phyloP scores from a whole-genome alignment of 352 stramenopile species.

The Phytophthora hibernalis region DNA sequence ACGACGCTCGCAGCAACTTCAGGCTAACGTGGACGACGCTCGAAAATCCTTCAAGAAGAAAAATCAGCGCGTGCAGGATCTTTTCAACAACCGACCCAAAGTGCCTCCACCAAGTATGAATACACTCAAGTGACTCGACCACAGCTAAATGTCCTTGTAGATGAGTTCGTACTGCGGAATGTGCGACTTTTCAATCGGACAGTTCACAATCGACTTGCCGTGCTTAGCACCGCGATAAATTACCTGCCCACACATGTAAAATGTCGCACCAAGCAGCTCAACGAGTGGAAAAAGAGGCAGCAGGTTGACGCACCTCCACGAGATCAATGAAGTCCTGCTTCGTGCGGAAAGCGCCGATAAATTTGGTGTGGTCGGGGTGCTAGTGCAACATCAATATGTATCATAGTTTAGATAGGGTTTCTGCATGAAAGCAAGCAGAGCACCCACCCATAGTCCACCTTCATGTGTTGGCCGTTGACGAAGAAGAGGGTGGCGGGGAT shows the following conservation, averaged over 20 bases:
- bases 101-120: conserved; percentile 45
- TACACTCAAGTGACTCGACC: conserved; percentile 27
- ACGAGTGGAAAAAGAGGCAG: background rate
- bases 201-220: conserved; percentile 85
- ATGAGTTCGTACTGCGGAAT: conserved; percentile 87
- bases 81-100: conserved; percentile 57
- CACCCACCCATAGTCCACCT: conserved; percentile 88
- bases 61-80: conserved; percentile 64
- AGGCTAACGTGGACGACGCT: conserved; percentile 40
- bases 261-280: background rate
- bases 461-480: conserved; percentile 90
- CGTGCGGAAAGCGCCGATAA: conserved; percentile 82
- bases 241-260: conserved; percentile 51
- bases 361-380: conserved; percentile 88
- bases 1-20: conserved; percentile 27
- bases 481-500: conserved; percentile 90
- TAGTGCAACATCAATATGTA: background rate
- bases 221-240: conserved; percentile 83
- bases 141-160: conserved; percentile 79
- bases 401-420: background rate
- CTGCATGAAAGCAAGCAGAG: background rate
- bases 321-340: conserved; percentile 89
- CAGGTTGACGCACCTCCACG: conserved; percentile 62
- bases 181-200: conserved; percentile 75
- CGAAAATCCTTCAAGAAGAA: conserved; percentile 57